Percentiles rank a stretch among this genome's conserved stretches.
Conservation (phyloP, 2,329 filamentous ascomycete genomes). For the Akanthomyces dipterigenus region DNA sequence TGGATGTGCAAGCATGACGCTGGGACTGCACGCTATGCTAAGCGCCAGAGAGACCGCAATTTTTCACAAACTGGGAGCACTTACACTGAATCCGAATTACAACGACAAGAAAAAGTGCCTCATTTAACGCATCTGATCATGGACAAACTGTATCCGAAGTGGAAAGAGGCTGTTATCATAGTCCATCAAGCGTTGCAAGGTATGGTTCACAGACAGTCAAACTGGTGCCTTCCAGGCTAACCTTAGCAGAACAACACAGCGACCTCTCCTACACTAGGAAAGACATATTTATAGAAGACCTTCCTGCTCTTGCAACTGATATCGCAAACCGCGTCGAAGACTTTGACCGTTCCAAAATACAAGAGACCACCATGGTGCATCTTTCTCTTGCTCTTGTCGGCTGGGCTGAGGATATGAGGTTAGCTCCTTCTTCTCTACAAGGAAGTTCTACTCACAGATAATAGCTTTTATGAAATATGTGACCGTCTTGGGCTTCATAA, state of each 20-base stretch:
- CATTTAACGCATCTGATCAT: background rate
- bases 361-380: background rate
- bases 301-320: background rate
- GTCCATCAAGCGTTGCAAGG: background rate
- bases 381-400: background rate
- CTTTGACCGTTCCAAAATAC: background rate
- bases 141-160: background rate
- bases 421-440: background rate
- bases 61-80: background rate
- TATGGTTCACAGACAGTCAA: background rate
- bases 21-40: background rate
- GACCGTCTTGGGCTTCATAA: background rate
- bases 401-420: background rate
- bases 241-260: background rate
- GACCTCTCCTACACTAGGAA: background rate
- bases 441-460: background rate
- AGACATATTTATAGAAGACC: background rate
- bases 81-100: background rate
- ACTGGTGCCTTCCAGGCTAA: background rate
- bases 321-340: background rate
- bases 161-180: background rate
- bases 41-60: background rate
- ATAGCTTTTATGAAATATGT: background rate
- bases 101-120: background rate
- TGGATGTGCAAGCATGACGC: background rate